These are phyloP conservation scores for Dothidotthia symphoricarpi DNA, from an alignment of 2,329 filamentous ascomycete species.

Conservation along the genomic window DNA sequence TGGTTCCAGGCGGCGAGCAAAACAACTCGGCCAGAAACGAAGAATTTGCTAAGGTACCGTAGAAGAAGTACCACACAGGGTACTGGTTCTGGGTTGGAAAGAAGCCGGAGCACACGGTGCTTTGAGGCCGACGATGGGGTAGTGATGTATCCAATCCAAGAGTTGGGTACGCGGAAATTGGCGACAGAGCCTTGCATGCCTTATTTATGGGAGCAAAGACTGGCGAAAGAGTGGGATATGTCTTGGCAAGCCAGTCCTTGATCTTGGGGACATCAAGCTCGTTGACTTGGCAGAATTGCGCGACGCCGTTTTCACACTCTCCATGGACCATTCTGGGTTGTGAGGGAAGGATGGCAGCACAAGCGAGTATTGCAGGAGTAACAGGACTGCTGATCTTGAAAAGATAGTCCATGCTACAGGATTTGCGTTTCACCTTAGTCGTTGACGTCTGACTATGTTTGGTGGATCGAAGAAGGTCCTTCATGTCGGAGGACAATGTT, in stretches of 20 bases:
- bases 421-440: neutral
- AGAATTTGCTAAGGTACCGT: constrained; percentile 9
- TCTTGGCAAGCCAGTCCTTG: neutral
- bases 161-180: constrained; percentile 3
- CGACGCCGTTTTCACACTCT: constrained; percentile 1
- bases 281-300: constrained; percentile 2
- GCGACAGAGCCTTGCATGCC: neutral
- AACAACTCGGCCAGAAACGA: constrained; percentile 1
- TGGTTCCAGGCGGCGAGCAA: neutral
- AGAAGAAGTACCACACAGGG: constrained; percentile 12
- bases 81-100: neutral
- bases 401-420: constrained; percentile 1
- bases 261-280: neutral
- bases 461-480: neutral
- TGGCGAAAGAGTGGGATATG: neutral
- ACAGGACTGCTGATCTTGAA: neutral
- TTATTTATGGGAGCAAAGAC: constrained; percentile 1
- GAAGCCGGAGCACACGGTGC: neutral
- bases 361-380: neutral
- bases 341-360: constrained; percentile 1
- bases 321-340: neutral
- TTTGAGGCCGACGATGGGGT: constrained; percentile 5
- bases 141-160: constrained; percentile 13
- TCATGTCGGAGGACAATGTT: constrained; percentile 1
- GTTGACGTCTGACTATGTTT: neutral